phyloP scores from a whole-genome alignment of 208 protist genomes.

The Strigomonas oncopelti region DNA sequence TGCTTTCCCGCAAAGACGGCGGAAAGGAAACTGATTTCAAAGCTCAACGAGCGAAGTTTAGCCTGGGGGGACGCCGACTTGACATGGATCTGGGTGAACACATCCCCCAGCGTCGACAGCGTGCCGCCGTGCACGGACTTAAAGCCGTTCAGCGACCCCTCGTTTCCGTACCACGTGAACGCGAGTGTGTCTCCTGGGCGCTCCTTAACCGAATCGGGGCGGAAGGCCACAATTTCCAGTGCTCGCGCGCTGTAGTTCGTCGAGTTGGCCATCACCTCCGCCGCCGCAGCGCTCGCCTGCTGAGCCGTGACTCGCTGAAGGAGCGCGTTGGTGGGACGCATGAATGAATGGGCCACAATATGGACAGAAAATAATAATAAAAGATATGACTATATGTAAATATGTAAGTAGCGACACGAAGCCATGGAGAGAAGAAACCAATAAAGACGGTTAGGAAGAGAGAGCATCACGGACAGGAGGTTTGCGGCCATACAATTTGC shows the following conservation, averaged over 20 bases:
- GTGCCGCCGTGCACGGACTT: slow-evolving; percentile 82
- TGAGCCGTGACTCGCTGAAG: slow-evolving; percentile 4
- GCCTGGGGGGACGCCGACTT: slow-evolving; percentile 21
- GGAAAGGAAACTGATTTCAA: slow-evolving; percentile 80
- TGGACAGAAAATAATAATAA: neutral
- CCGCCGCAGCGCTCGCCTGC: slow-evolving; percentile 34
- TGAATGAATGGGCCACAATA: neutral
- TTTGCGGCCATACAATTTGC: no score
- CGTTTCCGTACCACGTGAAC: slow-evolving; percentile 62
- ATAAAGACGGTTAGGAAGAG: neutral
- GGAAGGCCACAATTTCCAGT: slow-evolving; percentile 60
- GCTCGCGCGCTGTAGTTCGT: slow-evolving; percentile 47
- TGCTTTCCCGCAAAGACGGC: slow-evolving; percentile 63
- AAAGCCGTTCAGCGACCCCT: slow-evolving; percentile 65
- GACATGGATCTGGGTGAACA: slow-evolving; percentile 77
- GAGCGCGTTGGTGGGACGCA: neutral
- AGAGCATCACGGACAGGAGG: no score
- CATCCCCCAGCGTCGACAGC: slow-evolving; percentile 74
- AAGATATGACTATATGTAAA: neutral
- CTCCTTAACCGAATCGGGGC: slow-evolving; percentile 36
- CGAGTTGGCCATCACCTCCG: slow-evolving; percentile 27
- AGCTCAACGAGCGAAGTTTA: slow-evolving; percentile 46
- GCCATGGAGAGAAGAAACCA: neutral
- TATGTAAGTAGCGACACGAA: neutral
- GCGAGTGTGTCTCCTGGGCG: slow-evolving; percentile 35